Conservation (phyloP, 192 early-diverging fungal genomes). For the Umbelopsis vinacea region DNA sequence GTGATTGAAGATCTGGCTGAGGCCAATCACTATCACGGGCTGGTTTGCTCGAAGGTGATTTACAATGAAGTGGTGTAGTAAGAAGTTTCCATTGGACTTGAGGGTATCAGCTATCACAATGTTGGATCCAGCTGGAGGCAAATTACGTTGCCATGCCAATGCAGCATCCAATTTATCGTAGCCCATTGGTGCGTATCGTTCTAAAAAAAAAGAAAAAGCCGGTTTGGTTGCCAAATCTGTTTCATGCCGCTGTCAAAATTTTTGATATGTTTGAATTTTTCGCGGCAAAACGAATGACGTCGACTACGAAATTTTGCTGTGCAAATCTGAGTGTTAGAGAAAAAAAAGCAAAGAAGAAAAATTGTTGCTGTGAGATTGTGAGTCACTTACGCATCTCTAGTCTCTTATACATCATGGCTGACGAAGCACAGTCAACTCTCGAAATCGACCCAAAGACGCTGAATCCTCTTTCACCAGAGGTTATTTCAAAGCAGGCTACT, state of each 20-base stretch:
- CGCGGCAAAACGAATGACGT: background rate
- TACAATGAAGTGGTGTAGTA: conserved; percentile 64
- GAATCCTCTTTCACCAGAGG: conserved; percentile 88
- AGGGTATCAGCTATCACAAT: conserved; percentile 62
- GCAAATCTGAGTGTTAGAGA: background rate
- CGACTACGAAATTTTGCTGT: no score
- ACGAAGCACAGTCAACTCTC: conserved; percentile 18
- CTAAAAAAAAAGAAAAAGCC: no score
- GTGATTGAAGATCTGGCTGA: conserved; percentile 62
- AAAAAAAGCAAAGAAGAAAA: conserved; percentile 19
- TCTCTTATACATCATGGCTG: conserved; percentile 23
- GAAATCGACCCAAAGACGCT: conserved; percentile 53
- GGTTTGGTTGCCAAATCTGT: no score
- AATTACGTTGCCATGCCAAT: conserved; percentile 47
- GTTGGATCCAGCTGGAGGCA: conserved; percentile 46
- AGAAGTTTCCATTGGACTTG: conserved; percentile 59
- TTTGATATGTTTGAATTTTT: background rate
- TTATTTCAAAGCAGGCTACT: conserved; percentile 97
- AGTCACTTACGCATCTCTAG: conserved; percentile 18
- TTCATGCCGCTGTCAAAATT: background rate
- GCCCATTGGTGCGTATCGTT: conserved; percentile 39
- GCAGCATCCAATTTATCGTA: conserved; percentile 52
- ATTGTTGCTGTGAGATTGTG: conserved; percentile 6
- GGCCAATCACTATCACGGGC: conserved; percentile 57
- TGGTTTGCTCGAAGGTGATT: conserved; percentile 61